Evolutionary conservation across 2,329 filamentous ascomycete genomes (phyloP).

Genomic region (Beauveria pseudobassiana): DNA sequence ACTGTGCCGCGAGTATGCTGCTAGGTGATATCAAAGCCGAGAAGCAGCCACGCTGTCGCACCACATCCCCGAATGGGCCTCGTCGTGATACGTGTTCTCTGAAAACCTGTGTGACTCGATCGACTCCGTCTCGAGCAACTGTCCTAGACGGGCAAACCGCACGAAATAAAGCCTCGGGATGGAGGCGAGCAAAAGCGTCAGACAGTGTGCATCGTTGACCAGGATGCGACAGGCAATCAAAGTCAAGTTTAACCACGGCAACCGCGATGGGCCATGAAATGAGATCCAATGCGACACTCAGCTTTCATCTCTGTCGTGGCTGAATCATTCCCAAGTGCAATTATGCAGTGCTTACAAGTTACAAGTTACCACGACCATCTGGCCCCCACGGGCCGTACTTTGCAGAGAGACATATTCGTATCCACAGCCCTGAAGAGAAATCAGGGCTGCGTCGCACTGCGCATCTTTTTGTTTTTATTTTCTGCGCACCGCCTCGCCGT

Average conservation of each 20-base stretch:
- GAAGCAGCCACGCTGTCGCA: background rate
- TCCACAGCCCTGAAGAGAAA: background rate
- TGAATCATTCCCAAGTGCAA: background rate
- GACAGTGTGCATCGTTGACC: background rate
- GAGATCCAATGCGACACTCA: background rate
- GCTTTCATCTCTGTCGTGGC: background rate
- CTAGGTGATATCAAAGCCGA: background rate
- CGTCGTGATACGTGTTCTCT: background rate
- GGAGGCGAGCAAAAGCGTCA: background rate
- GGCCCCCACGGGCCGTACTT: background rate
- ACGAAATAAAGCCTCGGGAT: background rate
- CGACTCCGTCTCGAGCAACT: background rate
- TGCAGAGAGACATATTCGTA: background rate
- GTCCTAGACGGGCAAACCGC: background rate
- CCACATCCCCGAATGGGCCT: background rate
- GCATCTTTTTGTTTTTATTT: background rate
- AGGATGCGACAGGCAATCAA: background rate
- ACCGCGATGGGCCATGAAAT: background rate
- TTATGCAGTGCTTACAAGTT: background rate
- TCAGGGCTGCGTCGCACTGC: background rate
- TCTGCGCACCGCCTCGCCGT: background rate
- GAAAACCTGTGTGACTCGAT: background rate
- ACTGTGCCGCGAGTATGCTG: background rate
- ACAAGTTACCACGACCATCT: too few species aligned
- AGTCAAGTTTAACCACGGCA: too few species aligned